Evolutionary conservation across 805 yeast species (phyloP).

Genomic region (Candida ipomoeae): DNA sequence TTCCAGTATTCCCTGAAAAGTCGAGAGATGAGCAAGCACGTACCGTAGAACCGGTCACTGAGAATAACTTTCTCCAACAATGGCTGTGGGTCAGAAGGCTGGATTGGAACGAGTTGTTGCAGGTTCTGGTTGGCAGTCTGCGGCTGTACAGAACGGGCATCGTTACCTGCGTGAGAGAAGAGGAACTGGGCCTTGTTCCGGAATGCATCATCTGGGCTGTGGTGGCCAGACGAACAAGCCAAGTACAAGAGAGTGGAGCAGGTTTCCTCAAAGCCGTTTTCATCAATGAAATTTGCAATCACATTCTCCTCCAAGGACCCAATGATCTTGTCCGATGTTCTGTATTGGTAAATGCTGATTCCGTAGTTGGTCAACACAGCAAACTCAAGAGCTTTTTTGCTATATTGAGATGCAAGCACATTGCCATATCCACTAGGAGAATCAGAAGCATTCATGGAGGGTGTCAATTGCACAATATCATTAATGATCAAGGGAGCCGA

Average conservation of each 20-base stretch:
- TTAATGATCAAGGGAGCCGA: conserved; percentile 45
- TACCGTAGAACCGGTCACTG: conserved; percentile 89
- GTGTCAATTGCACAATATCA: conserved; percentile 67
- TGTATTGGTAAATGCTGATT: conserved; percentile 67
- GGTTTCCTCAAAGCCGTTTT: conserved; percentile 85
- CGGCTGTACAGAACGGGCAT: conserved; percentile 38
- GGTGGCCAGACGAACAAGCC: conserved; percentile 64
- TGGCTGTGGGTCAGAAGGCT: conserved; percentile 28
- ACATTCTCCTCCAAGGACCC: conserved; percentile 64
- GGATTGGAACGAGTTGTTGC: conserved; percentile 17
- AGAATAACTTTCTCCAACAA: conserved; percentile 73
- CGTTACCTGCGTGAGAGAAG: conserved; percentile 52
- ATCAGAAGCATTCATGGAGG: conserved; percentile 65
- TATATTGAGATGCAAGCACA: conserved; percentile 81
- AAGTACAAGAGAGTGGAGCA: conserved; percentile 84
- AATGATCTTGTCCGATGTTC: conserved; percentile 76
- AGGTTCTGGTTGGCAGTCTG: conserved; percentile 6
- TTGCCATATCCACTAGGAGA: conserved; percentile 83
- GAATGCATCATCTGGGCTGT: conserved; percentile 46
- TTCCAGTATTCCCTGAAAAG: conserved; percentile 79
- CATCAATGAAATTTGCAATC: conserved; percentile 63
- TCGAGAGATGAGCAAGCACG: conserved; percentile 73
- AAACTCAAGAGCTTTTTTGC: conserved; percentile 58
- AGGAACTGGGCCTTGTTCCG: conserved; percentile 47
- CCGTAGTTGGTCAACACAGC: conserved; percentile 82